These are phyloP conservation scores for Agroathelia rolfsii DNA, from an alignment of 1,284 basidiomycete species.

Conservation along the genomic window DNA sequence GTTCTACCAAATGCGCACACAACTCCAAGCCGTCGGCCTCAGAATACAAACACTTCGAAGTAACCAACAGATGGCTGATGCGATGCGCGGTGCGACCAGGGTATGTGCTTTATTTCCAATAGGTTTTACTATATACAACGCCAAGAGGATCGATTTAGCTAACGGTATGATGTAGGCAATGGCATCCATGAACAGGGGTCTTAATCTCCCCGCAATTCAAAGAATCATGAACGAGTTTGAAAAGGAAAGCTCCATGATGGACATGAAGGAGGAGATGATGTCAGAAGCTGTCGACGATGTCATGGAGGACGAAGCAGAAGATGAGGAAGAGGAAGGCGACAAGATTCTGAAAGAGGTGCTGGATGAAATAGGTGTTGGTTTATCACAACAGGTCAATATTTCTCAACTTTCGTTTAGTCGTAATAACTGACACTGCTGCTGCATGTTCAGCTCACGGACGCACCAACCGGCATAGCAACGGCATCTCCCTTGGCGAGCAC, in stretches of 20 bases:
- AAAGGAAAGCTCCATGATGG: slow-evolving; percentile 95
- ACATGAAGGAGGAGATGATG: slow-evolving; percentile 99
- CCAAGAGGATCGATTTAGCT: slow-evolving; percentile 6
- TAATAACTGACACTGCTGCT: slow-evolving; percentile 8
- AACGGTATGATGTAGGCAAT: slow-evolving; percentile 61
- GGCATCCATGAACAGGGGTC: slow-evolving; percentile 93
- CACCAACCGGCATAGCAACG: slow-evolving; percentile 64
- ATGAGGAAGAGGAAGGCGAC: slow-evolving; percentile 94
- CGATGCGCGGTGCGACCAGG: slow-evolving; percentile 95
- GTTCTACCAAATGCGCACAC: slow-evolving; percentile 98
- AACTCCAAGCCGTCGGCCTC: slow-evolving; percentile 91
- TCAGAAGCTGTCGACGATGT: slow-evolving; percentile 96
- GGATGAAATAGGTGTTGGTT: slow-evolving; percentile 91
- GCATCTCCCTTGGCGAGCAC: slow-evolving; percentile 54
- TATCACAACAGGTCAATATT: slow-evolving; percentile 79
- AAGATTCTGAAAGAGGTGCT: slow-evolving; percentile 94
- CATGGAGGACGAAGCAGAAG: slow-evolving; percentile 90
- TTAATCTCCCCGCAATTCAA: slow-evolving; percentile 93
- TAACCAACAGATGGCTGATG: slow-evolving; percentile 98
- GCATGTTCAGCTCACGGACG: slow-evolving; percentile 61
- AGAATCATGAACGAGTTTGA: slow-evolving; percentile 98
- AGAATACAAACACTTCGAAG: slow-evolving; percentile 94
- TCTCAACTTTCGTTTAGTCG: not conserved
- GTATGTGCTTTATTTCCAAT: slow-evolving; percentile 36
- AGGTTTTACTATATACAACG: slow-evolving; percentile 3